Conservation (phyloP, 495 filamentous ascomycete species). For the Penicillium riverlandense region DNA sequence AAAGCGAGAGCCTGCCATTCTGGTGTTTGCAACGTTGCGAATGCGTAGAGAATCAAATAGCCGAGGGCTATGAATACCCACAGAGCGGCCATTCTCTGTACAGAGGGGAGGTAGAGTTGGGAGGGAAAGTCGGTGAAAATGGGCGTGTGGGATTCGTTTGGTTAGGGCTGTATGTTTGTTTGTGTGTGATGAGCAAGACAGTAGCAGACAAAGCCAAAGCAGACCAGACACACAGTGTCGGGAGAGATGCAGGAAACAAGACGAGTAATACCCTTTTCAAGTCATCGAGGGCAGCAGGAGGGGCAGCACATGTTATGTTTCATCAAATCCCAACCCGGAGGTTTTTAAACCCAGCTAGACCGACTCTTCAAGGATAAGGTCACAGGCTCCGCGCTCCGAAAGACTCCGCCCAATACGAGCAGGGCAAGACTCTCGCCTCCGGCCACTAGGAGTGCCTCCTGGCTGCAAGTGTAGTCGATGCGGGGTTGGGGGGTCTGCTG, state of each 20-base stretch:
- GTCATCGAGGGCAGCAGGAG: background rate
- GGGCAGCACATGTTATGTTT: background rate
- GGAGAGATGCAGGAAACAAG: too few relatives aligned
- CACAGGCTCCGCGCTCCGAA: slow-evolving; percentile 8
- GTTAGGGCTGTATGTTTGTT: background rate
- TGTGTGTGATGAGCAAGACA: background rate
- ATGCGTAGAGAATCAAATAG: slow-evolving; percentile 36
- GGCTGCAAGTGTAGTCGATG: slow-evolving; percentile 5
- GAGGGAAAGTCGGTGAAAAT: slow-evolving; percentile 3
- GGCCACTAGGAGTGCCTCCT: slow-evolving; percentile 8
- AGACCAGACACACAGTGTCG: too few relatives aligned
- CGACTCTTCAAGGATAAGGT: slow-evolving; percentile 2
- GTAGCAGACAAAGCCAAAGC: background rate
- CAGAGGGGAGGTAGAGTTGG: background rate
- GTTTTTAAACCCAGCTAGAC: slow-evolving; percentile 17
- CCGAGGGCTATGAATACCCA: slow-evolving; percentile 34
- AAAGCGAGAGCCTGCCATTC: slow-evolving; percentile 1
- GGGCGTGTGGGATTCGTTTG: background rate
- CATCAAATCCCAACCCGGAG: background rate
- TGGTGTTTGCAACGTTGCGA: slow-evolving; percentile 24
- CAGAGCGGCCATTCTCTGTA: slow-evolving; percentile 22
- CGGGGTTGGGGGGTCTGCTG: slow-evolving; percentile 4
- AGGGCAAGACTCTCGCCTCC: background rate
- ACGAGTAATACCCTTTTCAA: too few relatives aligned
- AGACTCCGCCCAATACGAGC: slow-evolving; percentile 17